Evolutionary conservation across 75 land plant genomes (phyloP), one percentile per base, ranked within the genome.

Genomic region (Pinus tabuliformis): DNA sequence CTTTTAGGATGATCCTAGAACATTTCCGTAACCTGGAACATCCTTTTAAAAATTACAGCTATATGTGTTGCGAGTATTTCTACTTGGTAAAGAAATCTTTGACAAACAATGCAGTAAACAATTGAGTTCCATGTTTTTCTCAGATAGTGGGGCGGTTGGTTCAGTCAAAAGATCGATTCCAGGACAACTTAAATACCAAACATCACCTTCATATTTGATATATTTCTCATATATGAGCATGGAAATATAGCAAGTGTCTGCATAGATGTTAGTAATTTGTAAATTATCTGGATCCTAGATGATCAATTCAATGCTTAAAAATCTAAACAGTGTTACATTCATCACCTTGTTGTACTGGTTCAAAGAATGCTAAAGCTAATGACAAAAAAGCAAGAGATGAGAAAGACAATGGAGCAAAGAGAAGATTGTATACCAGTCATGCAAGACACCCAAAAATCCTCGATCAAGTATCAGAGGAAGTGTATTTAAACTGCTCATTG

Each of bases 401-500:
- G 11, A 54, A 17, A 12, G 5, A 33, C 26, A 57, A 18, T 74
- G 28, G 36, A 22, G 75, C 13, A 12, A 28, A 74, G n/a, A 13
- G n/a, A 42, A 68, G 57, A 54, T 59, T 56, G 58, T 83, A 75
- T 81, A 94, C 97, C 97, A 94, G 73, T 94, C 92, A 84, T 94
- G 97, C 75, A 83, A 78, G 45, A 88, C 93, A 73, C 97, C 97
- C 70, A 89, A 73, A 75, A 90, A 90, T 11, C 95, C 95, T 64
- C 87, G 83, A 59, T 88, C 89, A 76, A 90, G 81, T 12, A 94
- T 87, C 12, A 86, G 62, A 12, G 95, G 89, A 71, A 92, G 92
- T 11, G 88, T 80, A 73, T 89, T 86, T 20, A 73, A 86, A 36
- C 81, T 81, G 12, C 60, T 72, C 14, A 76, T 73, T 20, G 97